These are phyloP conservation scores for Ophiocordyceps australis DNA, from an alignment of 2,329 filamentous ascomycete species.

Conservation along the genomic window DNA sequence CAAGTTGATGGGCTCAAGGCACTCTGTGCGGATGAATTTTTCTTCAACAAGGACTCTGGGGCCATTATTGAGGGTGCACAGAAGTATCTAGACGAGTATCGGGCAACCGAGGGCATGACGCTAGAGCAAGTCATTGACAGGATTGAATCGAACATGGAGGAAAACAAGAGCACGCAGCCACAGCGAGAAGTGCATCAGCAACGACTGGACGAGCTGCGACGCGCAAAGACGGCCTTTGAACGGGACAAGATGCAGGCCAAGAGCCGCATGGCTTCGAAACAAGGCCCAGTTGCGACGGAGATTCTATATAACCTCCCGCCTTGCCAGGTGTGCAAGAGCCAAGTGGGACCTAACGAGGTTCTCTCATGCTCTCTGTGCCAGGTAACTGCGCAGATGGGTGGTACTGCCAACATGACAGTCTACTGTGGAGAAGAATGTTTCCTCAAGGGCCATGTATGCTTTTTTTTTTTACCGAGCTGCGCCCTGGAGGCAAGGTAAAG, in stretches of 20 bases:
- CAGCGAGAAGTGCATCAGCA: slow-evolving; percentile 18
- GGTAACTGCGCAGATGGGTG: slow-evolving; percentile 17
- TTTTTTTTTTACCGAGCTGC: slow-evolving; percentile 5
- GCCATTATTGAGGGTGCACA: slow-evolving; percentile 12
- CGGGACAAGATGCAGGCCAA: slow-evolving; percentile 20
- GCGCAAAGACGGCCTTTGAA: slow-evolving; percentile 30
- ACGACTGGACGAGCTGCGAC: slow-evolving; percentile 25
- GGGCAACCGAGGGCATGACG: slow-evolving; percentile 7
- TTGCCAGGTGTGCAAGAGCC: slow-evolving; percentile 19
- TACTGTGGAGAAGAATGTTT: slow-evolving; percentile 27
- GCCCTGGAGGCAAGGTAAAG: neutral
- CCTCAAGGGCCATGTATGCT: slow-evolving; percentile 18
- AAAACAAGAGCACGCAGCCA: slow-evolving; percentile 10
- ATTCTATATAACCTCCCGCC: slow-evolving; percentile 18
- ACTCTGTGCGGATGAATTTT: slow-evolving; percentile 22
- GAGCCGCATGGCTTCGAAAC: slow-evolving; percentile 12
- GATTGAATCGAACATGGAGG: slow-evolving; percentile 13
- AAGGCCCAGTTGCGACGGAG: slow-evolving; percentile 10
- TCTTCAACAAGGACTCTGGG: slow-evolving; percentile 17
- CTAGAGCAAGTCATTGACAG: slow-evolving; percentile 16
- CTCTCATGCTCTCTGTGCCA: slow-evolving; percentile 26
- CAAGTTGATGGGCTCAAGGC: slow-evolving; percentile 14
- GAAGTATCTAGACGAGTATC: slow-evolving; percentile 20
- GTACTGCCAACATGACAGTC: slow-evolving; percentile 15
- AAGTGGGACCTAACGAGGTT: slow-evolving; percentile 15